Base-by-base conservation (phyloP, 495 filamentous ascomycete genomes). In the Penicillium silybi region DNA sequence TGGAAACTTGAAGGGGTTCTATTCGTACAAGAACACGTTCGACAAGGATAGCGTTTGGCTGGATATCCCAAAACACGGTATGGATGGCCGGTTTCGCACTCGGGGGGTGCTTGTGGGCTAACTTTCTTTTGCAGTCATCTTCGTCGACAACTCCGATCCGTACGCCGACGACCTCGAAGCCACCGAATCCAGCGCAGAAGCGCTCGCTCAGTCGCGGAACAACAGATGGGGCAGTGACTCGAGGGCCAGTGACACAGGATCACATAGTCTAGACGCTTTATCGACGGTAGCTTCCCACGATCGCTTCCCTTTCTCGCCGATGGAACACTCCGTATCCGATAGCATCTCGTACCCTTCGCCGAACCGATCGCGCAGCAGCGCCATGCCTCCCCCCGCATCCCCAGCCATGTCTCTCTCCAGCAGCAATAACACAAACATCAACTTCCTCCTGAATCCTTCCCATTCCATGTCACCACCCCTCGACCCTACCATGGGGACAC, bases 1-100 rank as follows among this genome's bases (percentile, higher is more conserved):
- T 17, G 70, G 68, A 0, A 73, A 65, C 49, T 66, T 87, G 49
- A 79, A 78, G 45, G 79, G 80, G n/a, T 87, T 86, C 61, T 87
- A 85, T 61, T 82, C 80, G 26, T 87, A 87, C 61, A 83, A 80
- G 60, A 82, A 87, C 61, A 85, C 83, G 2, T 87, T 87, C 57
- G 74, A 78, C 47, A 74, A 80, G 50, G 72, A 80, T 54, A 82
- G 74, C 39, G 69, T 80, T 5, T 87, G 84, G 84, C 65, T 87
- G 20, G 80, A 85, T 51, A 74, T 86, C 42, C 84, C 84, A 6
- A 81, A 80, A 56, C 67, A 80, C 47, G 71, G 77, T 78, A 68
- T 25, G 41, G 5, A 15, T 19, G 18, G 29, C 37, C 16, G 3
- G 32, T 23, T 35, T 8, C 7, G 27, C 8, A 26, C n/a, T 22